Conservation (phyloP, 495 filamentous ascomycete genomes). For the Hyaloscypha hepaticicola region DNA sequence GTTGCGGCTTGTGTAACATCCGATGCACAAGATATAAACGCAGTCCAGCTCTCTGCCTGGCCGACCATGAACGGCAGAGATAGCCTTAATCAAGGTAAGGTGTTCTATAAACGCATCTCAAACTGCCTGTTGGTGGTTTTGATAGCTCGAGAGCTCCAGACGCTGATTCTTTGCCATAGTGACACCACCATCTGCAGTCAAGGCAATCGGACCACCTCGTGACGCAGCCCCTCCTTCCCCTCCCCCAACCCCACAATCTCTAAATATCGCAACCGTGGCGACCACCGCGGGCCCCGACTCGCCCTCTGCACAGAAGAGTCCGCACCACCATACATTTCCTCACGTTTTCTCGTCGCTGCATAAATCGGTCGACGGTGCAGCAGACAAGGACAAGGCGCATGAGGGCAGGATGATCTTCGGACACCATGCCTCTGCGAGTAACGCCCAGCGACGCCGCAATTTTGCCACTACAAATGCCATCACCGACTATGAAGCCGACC, state of each 20-base stretch:
- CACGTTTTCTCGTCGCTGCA: constrained; percentile 8
- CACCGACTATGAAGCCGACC: constrained; percentile 50
- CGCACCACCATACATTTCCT: neutral
- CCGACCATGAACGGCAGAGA: neutral
- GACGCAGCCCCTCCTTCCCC: constrained; percentile 13
- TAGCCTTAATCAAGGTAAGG: constrained; percentile 14
- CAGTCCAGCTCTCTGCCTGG: neutral
- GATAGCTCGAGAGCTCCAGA: neutral
- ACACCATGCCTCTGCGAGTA: constrained; percentile 1
- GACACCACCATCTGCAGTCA: constrained; percentile 8
- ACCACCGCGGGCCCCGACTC: neutral
- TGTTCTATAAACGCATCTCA: neutral
- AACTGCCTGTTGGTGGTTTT: constrained; percentile 1
- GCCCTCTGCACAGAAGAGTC: neutral
- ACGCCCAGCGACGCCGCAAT: constrained; percentile 26
- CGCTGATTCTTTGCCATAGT: constrained; percentile 20
- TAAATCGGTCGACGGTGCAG: constrained; percentile 9
- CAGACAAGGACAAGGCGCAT: neutral
- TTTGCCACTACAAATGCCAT: constrained; percentile 29
- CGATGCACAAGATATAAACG: neutral
- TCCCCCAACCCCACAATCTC: neutral
- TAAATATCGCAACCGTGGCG: neutral
- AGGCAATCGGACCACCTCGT: constrained; percentile 6
- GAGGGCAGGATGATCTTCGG: constrained; percentile 26
- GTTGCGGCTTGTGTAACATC: constrained; percentile 13